These are phyloP conservation scores for Telfairia occidentalis DNA, from an alignment of 331 rosid genomes.

Conservation along the genomic window DNA sequence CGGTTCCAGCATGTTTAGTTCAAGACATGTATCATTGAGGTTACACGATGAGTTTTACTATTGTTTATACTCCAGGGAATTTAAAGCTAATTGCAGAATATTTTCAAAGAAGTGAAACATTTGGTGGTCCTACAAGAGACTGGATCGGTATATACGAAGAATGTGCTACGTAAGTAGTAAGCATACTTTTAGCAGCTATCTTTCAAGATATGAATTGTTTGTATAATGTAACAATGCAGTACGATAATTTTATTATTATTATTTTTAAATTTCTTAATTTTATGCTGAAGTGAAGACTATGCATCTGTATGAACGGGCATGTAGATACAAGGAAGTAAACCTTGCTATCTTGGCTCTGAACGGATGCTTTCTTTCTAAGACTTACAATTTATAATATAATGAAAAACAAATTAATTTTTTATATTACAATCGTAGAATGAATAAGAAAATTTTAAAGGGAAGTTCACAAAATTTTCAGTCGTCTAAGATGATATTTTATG, in stretches of 20 bases:
- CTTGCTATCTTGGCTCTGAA: background rate
- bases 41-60: background rate
- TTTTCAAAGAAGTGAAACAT: constrained; percentile 80
- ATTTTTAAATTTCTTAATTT: too few relatives aligned
- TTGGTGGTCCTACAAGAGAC: constrained; percentile 83
- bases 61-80: constrained; percentile 42
- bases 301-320: background rate
- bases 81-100: constrained; percentile 90
- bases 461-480: background rate
- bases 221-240: too few relatives aligned
- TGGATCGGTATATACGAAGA: constrained; percentile 96
- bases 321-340: background rate
- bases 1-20: background rate
- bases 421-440: too few relatives aligned
- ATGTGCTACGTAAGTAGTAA: constrained; percentile 67
- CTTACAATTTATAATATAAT: background rate
- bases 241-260: too few relatives aligned
- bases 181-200: background rate
- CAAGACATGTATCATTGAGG: background rate
- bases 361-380: background rate
- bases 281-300: background rate
- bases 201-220: background rate
- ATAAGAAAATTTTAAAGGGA: too few relatives aligned
- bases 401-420: too few relatives aligned
- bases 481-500: background rate